Conservation (phyloP, 225 moss, liverwort and hornwort genomes). For the Polytrichum commune region DNA sequence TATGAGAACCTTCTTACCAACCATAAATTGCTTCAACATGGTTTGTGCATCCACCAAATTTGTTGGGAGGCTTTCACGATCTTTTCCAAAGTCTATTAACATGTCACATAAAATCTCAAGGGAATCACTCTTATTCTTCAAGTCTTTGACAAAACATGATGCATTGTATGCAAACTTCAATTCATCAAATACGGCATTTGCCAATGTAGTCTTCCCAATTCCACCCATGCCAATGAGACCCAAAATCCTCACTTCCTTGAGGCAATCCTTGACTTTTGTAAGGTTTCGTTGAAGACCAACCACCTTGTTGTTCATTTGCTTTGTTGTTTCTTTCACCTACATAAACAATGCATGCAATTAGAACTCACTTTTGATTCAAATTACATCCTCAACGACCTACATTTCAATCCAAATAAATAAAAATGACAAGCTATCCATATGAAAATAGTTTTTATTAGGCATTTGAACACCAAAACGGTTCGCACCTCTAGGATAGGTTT, state of each 20-base stretch:
- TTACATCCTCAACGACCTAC: background rate
- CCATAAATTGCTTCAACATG: background rate
- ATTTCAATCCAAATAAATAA: background rate
- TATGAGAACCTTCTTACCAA: background rate
- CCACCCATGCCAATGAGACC: conserved; percentile 9
- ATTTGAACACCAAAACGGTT: background rate
- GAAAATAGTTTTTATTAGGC: too few species aligned
- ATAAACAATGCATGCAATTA: background rate
- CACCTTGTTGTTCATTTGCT: background rate
- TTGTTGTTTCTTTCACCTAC: background rate
- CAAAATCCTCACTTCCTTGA: background rate
- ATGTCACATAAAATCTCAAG: background rate
- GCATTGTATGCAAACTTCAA: background rate
- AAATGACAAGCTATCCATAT: too few species aligned
- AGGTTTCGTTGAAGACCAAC: background rate
- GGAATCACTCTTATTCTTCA: background rate
- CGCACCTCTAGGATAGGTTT: background rate
- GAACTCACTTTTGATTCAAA: background rate
- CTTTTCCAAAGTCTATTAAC: background rate
- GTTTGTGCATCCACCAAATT: background rate
- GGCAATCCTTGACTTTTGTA: background rate
- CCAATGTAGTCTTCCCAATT: conserved; percentile 7
- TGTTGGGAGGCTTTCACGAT: background rate
- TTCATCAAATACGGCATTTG: background rate
- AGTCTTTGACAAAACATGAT: background rate